These are phyloP conservation scores for Blyttiomyces sp. DNA, from an alignment of 371 early-diverging fungal species.

Conservation along the genomic window DNA sequence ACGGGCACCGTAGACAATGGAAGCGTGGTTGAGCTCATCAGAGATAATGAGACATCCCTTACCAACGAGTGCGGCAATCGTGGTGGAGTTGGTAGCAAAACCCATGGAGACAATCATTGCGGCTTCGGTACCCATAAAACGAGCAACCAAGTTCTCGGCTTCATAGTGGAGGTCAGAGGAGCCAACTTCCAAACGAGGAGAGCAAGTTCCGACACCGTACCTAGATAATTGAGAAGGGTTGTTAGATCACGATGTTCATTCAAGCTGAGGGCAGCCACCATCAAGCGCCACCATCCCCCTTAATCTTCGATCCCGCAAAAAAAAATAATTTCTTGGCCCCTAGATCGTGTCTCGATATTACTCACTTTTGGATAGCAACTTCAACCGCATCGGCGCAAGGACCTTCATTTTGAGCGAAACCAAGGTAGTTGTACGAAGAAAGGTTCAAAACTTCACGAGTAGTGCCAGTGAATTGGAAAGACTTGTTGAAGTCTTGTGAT, in stretches of 20 bases:
- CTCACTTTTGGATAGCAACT: conserved; percentile 47
- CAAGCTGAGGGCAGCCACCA: neutral
- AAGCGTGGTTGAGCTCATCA: conserved; percentile 98
- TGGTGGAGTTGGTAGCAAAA: conserved; percentile 98
- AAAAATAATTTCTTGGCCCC: conserved; percentile 13
- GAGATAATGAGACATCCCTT: conserved; percentile 92
- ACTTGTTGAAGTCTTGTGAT: conserved; percentile 77
- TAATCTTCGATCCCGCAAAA: neutral
- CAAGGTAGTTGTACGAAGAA: conserved; percentile 99
- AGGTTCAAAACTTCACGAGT: conserved; percentile 87
- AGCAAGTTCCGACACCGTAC: conserved; percentile 65
- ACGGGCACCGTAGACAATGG: conserved; percentile 94
- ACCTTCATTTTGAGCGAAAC: conserved; percentile 91
- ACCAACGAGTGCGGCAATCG: conserved; percentile 88
- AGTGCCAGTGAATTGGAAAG: conserved; percentile 84
- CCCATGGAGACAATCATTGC: conserved; percentile 98
- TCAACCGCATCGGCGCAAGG: conserved; percentile 93
- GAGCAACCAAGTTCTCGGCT: conserved; percentile 91
- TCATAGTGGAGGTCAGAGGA: conserved; percentile 67
- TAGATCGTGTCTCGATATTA: too few relatives aligned
- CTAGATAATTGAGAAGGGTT: neutral
- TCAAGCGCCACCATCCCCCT: neutral
- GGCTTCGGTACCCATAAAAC: conserved; percentile 93
- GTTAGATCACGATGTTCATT: conserved; percentile 23
- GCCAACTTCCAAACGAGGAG: conserved; percentile 74